Base-by-base conservation (phyloP, 768 basidiomycete species). In the Vararia minispora region DNA sequence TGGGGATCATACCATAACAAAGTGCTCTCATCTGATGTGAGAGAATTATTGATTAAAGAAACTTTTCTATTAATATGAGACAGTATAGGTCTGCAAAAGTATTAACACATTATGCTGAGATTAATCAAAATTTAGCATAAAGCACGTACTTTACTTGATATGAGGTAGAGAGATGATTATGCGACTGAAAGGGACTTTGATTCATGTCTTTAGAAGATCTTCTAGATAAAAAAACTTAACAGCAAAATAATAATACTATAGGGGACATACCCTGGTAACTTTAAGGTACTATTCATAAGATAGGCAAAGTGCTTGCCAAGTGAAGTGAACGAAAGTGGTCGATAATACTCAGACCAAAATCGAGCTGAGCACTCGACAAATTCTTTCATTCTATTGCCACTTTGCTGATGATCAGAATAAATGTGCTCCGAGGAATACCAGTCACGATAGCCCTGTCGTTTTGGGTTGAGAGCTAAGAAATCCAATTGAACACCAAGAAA, bases 321-420 rank as follows among this genome's bases (percentile, higher is more conserved):
- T 4, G 79, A 78, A 0, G 90, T 92, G 59, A 89, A 89, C 35
- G 89, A 54, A 39, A 79, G 57, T 8, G 90, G 89, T 5, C 86
- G 67, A 51, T 94, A 94, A 60, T 91, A 91, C 54, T 88, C 85
- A 2, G 78, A 69, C 88, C 87, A 91, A 52, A 81, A 90, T 45
- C 88, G 86, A 16, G 74, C 76, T 40, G 65, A 68, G 10, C 58
- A 59, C 27, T 66, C 65, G 18, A 77, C 72, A 51, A 84, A 82
- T 11, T 71, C 62, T 14, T 66, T 52, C 29, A 95, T 62, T 8
- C 74, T 71, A 6, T 64, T 54, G 37, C 74, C 68, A 48, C 82
- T 87, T 39, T 80, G 76, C 5, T 73, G 71, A 52, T 85, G 88
- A n/a, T 75, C 66, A 0, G 74, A 74, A 39, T 73, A 63, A 28